Base-by-base conservation (phyloP, 1,284 basidiomycete species). In the Cutaneotrichosporon sp. region DNA sequence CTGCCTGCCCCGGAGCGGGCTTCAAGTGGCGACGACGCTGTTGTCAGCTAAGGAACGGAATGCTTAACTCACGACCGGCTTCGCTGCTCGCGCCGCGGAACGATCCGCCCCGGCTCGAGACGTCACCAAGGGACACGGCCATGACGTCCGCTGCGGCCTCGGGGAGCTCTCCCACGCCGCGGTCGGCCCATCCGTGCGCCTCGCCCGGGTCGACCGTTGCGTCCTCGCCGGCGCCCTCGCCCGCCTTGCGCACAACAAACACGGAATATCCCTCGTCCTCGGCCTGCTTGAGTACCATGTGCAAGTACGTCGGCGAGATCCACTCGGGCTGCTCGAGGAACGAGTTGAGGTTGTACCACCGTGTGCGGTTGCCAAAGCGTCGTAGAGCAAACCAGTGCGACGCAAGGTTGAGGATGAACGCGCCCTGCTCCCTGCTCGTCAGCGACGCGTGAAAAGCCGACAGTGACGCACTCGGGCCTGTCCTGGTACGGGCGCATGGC, bases 261-360 rank as follows among this genome's bases (percentile, higher is more conserved):
- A 91, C 86, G 17, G 89, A 91, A 73, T 94, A 96, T 1, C 91
- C 91, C 69, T 92, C 87, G 33, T 80, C 70, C 71, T 94, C 91
- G 14, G 90, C 87, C 73, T 94, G 88, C 52, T 88, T 83, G 37
- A 97, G 76, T 41, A 90, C 83, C 83, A 94, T 86, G 49, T 84
- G 83, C 3, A 97, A 81, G 73, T 90, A 92, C 1, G 84, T 82
- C 57, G 83, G 85, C 21, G 86, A 81, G 41, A 97, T 81, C 87
- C 89, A 90, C 71, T 89, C 83, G 5, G 92, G 90, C 12, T 75
- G 66, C 20, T 77, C 59, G 15, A 85, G 77, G 66, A 82, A 86
- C 9, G 89, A 92, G 70, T 96, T 90, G 21, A 97, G 79, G 72
- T 94, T 92, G 77, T 90, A 96, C 89, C 90, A 96, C 78, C 84